These are phyloP conservation scores for Scheffersomyces amazonensis DNA, from an alignment of 805 yeast genomes.

Conservation along the genomic window DNA sequence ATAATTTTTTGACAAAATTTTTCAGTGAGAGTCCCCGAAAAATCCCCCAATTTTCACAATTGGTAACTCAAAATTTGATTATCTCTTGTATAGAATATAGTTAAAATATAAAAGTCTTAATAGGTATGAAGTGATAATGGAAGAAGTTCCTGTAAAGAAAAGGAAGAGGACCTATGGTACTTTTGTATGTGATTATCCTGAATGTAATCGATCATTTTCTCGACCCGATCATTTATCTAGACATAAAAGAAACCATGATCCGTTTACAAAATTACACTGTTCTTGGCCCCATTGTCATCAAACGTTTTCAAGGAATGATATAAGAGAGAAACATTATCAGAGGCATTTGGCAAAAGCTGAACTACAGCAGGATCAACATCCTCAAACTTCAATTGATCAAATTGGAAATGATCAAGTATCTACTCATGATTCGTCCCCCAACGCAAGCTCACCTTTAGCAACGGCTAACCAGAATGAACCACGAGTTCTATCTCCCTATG, in stretches of 20 bases:
- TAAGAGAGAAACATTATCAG: conserved; percentile 16
- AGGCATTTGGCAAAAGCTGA: conserved; percentile 11
- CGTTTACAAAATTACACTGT: conserved; percentile 10
- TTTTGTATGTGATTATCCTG: conserved; percentile 38
- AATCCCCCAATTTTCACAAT: too few relatives aligned
- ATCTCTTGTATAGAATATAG: too few relatives aligned
- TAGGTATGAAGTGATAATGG: neutral
- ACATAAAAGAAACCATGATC: conserved; percentile 54
- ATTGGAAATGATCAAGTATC: neutral
- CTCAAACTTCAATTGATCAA: neutral
- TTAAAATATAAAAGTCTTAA: too few relatives aligned
- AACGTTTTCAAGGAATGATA: conserved; percentile 17
- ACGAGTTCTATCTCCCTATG: conserved; percentile 20
- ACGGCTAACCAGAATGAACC: neutral
- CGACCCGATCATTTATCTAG: conserved; percentile 62
- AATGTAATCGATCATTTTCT: conserved; percentile 51
- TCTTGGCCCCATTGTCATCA: conserved; percentile 15
- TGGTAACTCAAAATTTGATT: too few relatives aligned
- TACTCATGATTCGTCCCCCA: neutral
- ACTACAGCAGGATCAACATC: neutral
- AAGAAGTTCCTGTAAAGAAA: conserved; percentile 6
- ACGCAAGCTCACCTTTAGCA: neutral
- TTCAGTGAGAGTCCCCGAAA: too few relatives aligned
- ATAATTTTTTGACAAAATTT: too few relatives aligned
- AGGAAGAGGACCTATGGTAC: conserved; percentile 18